Evolutionary conservation across 139 green algal genomes (phyloP), one percentile per base, ranked within the genome.

Genomic region (Astrephomene gubernaculifera): DNA sequence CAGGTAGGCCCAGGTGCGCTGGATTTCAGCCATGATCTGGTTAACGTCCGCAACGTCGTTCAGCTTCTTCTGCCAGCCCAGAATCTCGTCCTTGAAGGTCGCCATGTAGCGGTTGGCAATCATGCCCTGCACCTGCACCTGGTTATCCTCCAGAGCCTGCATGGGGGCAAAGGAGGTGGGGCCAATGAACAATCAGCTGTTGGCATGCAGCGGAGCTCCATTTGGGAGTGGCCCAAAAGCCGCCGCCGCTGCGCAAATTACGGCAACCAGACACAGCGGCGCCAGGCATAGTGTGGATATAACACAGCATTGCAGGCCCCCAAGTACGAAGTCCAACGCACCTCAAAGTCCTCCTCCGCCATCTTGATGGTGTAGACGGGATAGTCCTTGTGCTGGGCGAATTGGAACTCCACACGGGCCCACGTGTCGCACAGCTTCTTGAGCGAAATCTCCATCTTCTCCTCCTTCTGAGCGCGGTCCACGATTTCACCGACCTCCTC

Each of bases 401-500:
- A 96, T 79, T 93, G 76, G 84, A 96, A 97, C 71, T 94, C 91
- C n/a, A 97, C 89, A 67, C 90, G 92, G 64, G 69, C 81, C 95
- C 95, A 98, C 2, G 86, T 94, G 25, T 97, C 95, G 10, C 93
- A 82, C 39, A 98, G 89, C 67, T 94, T 94, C 72, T 69, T 86
- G 45, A 98, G 90, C 8, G 89, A 90, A 41, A 92, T 83, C 92
- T 97, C 94, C 93, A 96, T 97, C 90, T 97, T 97, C 90, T 95
- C 94, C 87, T 97, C 94, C 86, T 97, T 97, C 87, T 96, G 92
- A 0, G 94, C 94, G 52, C 94, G 90, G 86, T 98, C 95, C 44
- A 97, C 95, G 84, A 98, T 97, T 91, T 98, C 95, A 39, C 92
- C 93, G 31, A 98, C 95, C 81, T 98, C 95, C 61, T 98, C 95